Base-by-base conservation (phyloP, 2,329 filamentous ascomycete species). In the Botrytis galanthina region DNA sequence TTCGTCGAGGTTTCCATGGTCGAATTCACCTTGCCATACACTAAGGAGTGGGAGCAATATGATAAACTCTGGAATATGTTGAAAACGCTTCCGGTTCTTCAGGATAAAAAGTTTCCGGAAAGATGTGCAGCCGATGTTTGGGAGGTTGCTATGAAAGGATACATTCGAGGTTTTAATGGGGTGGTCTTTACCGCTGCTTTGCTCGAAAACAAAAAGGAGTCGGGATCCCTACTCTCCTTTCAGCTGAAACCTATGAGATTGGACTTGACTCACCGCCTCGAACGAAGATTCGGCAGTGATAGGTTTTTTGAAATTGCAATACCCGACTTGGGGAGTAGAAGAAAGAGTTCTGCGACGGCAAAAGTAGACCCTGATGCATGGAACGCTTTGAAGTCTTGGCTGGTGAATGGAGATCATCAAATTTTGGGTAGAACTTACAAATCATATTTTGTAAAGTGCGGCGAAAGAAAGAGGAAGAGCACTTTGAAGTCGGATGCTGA, bases 251-350 rank as follows among this genome's bases (percentile, higher is more conserved):
- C 87, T 0, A 77, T 90, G 1, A 82, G 81, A 16, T 78, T 89
- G 2, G 86, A 88, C 39, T 78, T 83, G 4, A 82, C 85, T 0
- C 84, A 89, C 78, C 86, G 89, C 2, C 79, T 91, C 0, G 81
- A 82, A 32, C 85, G 89, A 20, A 85, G 85, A 7, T 90, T 89
- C 75, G 88, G 89, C 0, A 80, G 85, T 0, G 88, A 91, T 75
- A 84, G 89, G 0, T 90, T 90, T 63, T 74, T 91, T 1, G 87
- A 90, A 71, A 73, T 91, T 0, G 78, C 84, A 7, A 82, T 90
- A 8, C 88, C 89, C 0, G 83, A 83, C 0, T 82, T 84, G 0
- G 80, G 78, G 1, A 80, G 79, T 0, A 42, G n/a, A 32, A 29
- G 37, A 80, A 77, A 26, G 51, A 63, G 3, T 76, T 80, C 2